phyloP scores from a whole-genome alignment of 2,329 filamentous ascomycete species.

The Fusarium virguliforme region DNA sequence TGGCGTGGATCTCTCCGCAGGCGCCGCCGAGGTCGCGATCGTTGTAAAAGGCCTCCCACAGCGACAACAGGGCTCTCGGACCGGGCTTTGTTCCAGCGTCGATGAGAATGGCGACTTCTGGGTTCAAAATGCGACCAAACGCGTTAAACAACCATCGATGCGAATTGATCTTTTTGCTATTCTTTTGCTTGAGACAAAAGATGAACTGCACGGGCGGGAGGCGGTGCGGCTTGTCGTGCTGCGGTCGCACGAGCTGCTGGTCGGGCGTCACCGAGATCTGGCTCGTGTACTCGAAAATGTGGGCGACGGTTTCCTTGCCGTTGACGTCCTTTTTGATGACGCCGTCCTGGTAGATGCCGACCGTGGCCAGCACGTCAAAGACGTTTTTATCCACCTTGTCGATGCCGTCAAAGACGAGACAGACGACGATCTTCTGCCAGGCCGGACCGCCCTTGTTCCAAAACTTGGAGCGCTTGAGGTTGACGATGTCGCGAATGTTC shows the following conservation, averaged over 20 bases:
- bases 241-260: slow-evolving; percentile 49
- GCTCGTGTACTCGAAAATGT: slow-evolving; percentile 50
- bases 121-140: slow-evolving; percentile 48
- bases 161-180: slow-evolving; percentile 51
- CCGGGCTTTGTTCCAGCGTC: slow-evolving; percentile 49
- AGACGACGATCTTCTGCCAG: slow-evolving; percentile 50
- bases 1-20: slow-evolving; percentile 49
- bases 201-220: slow-evolving; percentile 48
- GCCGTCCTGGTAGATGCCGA: slow-evolving; percentile 49
- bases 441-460: slow-evolving; percentile 50
- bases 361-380: slow-evolving; percentile 47
- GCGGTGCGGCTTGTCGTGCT: slow-evolving; percentile 38
- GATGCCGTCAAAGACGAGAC: slow-evolving; percentile 48
- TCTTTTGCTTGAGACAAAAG: slow-evolving; percentile 50
- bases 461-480: slow-evolving; percentile 48
- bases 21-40: slow-evolving; percentile 47
- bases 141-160: slow-evolving; percentile 50
- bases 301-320: slow-evolving; percentile 48
- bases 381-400: slow-evolving; percentile 50
- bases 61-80: slow-evolving; percentile 43
- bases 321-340: slow-evolving; percentile 50
- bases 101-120: slow-evolving; percentile 48
- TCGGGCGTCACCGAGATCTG: slow-evolving; percentile 48
- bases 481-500: slow-evolving; percentile 49
- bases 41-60: slow-evolving; percentile 49